phyloP scores from a whole-genome alignment of 2,329 filamentous ascomycete genomes.

The Arthrobotrys megalospora region DNA sequence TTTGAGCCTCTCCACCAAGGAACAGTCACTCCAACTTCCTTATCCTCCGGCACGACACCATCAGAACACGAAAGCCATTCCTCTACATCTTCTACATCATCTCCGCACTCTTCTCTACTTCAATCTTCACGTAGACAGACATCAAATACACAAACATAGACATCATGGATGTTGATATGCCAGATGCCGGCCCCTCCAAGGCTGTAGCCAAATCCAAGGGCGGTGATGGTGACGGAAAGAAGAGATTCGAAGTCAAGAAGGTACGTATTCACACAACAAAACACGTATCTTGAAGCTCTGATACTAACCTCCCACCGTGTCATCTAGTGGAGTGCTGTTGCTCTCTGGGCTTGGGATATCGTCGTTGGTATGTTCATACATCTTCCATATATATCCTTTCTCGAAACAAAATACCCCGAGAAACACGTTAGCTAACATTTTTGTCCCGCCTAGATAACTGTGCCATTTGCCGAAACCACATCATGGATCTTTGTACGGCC shows the following conservation, averaged over 20 bases:
- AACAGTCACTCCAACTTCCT: conserved; percentile 43
- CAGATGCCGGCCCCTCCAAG: conserved; percentile 80
- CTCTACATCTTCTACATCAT: conserved; percentile 12
- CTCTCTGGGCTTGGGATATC: conserved; percentile 99
- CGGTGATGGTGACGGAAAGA: conserved; percentile 78
- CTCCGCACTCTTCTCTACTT: conserved; percentile 1
- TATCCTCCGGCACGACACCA: conserved; percentile 22
- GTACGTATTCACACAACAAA: conserved; percentile 70
- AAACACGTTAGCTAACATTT: conserved; percentile 28
- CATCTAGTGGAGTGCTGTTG: conserved; percentile 94
- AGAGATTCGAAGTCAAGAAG: conserved; percentile 99
- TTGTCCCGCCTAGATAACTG: conserved; percentile 80
- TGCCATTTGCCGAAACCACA: conserved; percentile 98
- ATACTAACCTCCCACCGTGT: conserved; percentile 57
- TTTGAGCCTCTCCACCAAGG: conserved; percentile 51
- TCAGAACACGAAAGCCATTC: conserved; percentile 4
- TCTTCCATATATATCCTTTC: conserved; percentile 1
- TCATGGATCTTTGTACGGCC: conserved; percentile 94
- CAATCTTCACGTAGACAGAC: conserved; percentile 17
- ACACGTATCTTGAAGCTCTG: background rate
- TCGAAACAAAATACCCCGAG: background rate
- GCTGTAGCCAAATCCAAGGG: conserved; percentile 73
- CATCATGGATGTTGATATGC: conserved; percentile 86
- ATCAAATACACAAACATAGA: background rate
- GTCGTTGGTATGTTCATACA: conserved; percentile 74